These are phyloP conservation scores for Lactarius vividus DNA, from an alignment of 768 basidiomycete genomes.

Conservation along the genomic window DNA sequence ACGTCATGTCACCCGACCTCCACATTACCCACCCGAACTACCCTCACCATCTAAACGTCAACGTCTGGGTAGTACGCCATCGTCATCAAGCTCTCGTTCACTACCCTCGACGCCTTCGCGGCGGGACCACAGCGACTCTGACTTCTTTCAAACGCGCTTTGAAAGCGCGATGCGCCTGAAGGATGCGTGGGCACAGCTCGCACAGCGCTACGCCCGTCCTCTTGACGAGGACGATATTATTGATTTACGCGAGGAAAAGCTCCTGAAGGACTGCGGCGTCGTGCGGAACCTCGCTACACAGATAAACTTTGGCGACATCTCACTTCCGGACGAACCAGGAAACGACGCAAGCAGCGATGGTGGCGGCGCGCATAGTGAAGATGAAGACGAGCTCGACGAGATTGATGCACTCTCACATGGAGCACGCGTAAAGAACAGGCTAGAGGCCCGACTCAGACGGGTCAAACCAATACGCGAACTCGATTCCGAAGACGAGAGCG, in stretches of 20 bases:
- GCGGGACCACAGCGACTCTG: constrained; percentile 32
- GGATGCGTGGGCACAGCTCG: constrained; percentile 65
- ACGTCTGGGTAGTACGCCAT: constrained; percentile 47
- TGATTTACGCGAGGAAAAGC: constrained; percentile 56
- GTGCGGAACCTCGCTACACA: constrained; percentile 43
- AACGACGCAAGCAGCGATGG: constrained; percentile 41
- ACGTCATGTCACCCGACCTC: constrained; percentile 31
- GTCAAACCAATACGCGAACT: constrained; percentile 43
- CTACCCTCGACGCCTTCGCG: constrained; percentile 28
- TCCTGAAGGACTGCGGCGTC: constrained; percentile 71
- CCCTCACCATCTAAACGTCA: constrained; percentile 49
- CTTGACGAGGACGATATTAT: constrained; percentile 81
- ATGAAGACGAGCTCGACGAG: constrained; percentile 57
- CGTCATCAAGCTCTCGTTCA: constrained; percentile 35
- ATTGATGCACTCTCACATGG: constrained; percentile 48
- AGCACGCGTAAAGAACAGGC: constrained; percentile 35
- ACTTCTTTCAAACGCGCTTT: constrained; percentile 54
- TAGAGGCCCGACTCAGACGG: constrained; percentile 34
- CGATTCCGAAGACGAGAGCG: constrained; percentile 55
- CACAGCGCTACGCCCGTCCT: constrained; percentile 60
- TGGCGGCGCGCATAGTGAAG: constrained; percentile 40
- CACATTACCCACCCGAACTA: constrained; percentile 28
- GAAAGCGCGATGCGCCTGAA: constrained; percentile 56
- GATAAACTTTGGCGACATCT: constrained; percentile 53
- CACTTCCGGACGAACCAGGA: constrained; percentile 35